A percentile compares a stretch with the other conserved stretches of the same genome.
Conservation (phyloP, 2,329 filamentous ascomycete genomes). For the Zasmidium angulare region DNA sequence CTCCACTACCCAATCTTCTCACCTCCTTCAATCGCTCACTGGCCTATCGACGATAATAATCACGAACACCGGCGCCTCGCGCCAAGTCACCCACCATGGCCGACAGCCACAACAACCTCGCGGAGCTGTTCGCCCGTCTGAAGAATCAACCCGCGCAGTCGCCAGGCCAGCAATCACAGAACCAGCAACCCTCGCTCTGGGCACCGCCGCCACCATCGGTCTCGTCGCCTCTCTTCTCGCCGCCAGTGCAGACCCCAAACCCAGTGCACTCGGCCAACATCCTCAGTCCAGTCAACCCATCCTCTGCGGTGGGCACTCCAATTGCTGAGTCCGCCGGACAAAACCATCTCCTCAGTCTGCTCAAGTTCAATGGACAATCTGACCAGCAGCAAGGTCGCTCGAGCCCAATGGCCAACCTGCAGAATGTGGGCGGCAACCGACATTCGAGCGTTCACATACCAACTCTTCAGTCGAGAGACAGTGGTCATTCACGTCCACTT, state of each 20-base stretch:
- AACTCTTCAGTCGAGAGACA: constrained; percentile 16
- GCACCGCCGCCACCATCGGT: constrained; percentile 46
- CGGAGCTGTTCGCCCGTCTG: constrained; percentile 46
- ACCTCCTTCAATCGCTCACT: neutral
- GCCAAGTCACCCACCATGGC: constrained; percentile 33
- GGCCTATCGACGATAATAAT: neutral
- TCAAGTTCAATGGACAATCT: constrained; percentile 60
- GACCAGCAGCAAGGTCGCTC: constrained; percentile 27
- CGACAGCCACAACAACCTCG: constrained; percentile 33
- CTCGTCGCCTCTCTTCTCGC: constrained; percentile 59
- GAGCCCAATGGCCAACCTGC: constrained; percentile 40
- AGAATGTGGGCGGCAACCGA: constrained; percentile 29
- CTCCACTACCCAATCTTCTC: neutral
- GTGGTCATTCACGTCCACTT: constrained; percentile 33
- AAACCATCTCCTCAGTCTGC: constrained; percentile 60
- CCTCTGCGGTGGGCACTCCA: constrained; percentile 42
- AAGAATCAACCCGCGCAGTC: constrained; percentile 30
- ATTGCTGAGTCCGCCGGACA: constrained; percentile 37
- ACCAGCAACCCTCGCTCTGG: constrained; percentile 24
- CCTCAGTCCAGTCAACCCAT: constrained; percentile 56
- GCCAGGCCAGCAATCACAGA: constrained; percentile 12
- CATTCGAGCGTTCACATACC: constrained; percentile 21
- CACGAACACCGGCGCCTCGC: constrained; percentile 11
- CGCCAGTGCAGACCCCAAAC: constrained; percentile 53
- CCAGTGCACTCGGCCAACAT: constrained; percentile 59